Conservation (phyloP, 768 basidiomycete species). For the Tricholoma bakamatsutake region DNA sequence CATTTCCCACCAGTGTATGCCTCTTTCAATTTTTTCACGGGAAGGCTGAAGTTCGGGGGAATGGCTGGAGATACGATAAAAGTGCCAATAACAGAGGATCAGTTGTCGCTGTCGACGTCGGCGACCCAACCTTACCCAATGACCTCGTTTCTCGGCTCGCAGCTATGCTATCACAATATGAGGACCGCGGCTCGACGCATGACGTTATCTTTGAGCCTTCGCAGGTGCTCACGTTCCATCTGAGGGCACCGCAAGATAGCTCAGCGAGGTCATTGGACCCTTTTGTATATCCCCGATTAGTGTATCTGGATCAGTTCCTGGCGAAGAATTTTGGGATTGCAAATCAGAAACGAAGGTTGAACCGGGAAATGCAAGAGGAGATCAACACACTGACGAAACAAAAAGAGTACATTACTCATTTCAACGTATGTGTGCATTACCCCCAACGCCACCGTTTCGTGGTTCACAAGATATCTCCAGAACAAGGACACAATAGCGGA, state of each 20-base stretch:
- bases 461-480: slow-evolving; percentile 28
- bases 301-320: slow-evolving; percentile 73
- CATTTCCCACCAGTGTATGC: slow-evolving; percentile 22
- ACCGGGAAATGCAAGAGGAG: slow-evolving; percentile 39
- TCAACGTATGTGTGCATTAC: slow-evolving; percentile 42
- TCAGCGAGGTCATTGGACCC: slow-evolving; percentile 27
- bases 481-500: slow-evolving; percentile 58
- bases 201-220: slow-evolving; percentile 60
- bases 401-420: slow-evolving; percentile 42
- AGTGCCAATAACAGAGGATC: slow-evolving; percentile 28
- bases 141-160: slow-evolving; percentile 58
- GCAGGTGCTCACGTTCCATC: slow-evolving; percentile 56
- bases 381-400: slow-evolving; percentile 40
- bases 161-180: slow-evolving; percentile 29
- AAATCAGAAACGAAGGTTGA: slow-evolving; percentile 29
- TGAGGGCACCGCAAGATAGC: slow-evolving; percentile 18
- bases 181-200: slow-evolving; percentile 30
- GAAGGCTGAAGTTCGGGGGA: slow-evolving; percentile 29
- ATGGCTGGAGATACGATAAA: slow-evolving; percentile 15
- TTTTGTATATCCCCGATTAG: slow-evolving; percentile 56
- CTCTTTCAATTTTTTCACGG: slow-evolving; percentile 57
- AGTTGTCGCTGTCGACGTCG: slow-evolving; percentile 49
- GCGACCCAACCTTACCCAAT: slow-evolving; percentile 35
- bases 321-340: slow-evolving; percentile 46
- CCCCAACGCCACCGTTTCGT: neutral